Evolutionary conservation across 805 yeast genomes (phyloP), one percentile per base, ranked within the genome.

Genomic region (Yarrowia yakushimensis): DNA sequence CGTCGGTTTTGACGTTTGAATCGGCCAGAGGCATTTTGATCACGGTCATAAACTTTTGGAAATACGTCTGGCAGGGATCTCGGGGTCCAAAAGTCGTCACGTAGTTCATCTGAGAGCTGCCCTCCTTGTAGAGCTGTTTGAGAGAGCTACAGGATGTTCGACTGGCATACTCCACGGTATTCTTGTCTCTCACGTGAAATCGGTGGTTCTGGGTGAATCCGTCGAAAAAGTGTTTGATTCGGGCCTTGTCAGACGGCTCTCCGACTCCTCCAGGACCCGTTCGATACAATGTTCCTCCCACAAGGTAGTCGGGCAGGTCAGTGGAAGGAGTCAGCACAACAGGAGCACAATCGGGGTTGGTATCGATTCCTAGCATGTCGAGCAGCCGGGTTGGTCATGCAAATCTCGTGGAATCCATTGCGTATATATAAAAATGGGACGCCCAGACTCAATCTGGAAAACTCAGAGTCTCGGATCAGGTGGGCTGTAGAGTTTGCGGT

Each of bases 261-360:
- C 59, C 59, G 2, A 52, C 31, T 18, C 43, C 59, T 17, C 59
- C 59, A 15, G 59, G 59, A 0, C 59, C 59, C 2, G 59, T 52
- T 25, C 59, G 23, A 25, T 52, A 52, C 33, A 52, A 18, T 2
- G 59, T 52, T 11, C 59, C 59, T 34, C 59, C 59, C 11, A 52
- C 33, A 10, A 52, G 43, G 11, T 52, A 52, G 9, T 23, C 18
- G 15, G 59, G 59, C 13, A 52, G 43, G 0, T 23, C 18, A 3
- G n/a, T 12, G 4, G 31, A 23, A 33, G 25, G 23, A 3, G 9
- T n/a, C 9, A 52, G 43, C 12, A 7, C 4, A 2, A 25, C 31
- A 3, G 30, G 43, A 17, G 25, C 22, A 25, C 42, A 36, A 18
- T 52, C 59, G 2, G 59, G 59, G 23, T 52, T 52, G 33, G 23